Evolutionary conservation across 2,329 filamentous ascomycete species (phyloP).

Genomic region (Microcyclosporella mali): DNA sequence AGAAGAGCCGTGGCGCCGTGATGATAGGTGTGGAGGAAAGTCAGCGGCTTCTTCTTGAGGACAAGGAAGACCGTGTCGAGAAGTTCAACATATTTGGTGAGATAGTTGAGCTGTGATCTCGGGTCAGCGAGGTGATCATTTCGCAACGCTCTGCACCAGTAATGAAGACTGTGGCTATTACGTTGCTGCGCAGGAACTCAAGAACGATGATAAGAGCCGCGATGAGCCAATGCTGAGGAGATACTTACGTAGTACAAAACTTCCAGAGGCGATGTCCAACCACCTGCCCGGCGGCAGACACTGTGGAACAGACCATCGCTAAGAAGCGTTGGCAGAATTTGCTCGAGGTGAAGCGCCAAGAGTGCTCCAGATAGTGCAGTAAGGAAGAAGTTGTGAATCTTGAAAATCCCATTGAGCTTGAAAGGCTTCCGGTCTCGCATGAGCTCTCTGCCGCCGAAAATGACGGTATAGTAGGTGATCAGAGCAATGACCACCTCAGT

Average conservation of each 20-base stretch:
- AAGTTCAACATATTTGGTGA: constrained; percentile 95
- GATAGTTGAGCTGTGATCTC: constrained; percentile 77
- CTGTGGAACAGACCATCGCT: constrained; percentile 79
- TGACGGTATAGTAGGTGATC: constrained; percentile 82
- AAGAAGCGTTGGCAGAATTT: constrained; percentile 76
- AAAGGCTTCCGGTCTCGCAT: constrained; percentile 84
- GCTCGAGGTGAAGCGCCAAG: constrained; percentile 80
- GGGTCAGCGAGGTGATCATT: no score
- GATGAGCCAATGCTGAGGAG: not conserved
- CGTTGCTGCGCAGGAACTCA: no score
- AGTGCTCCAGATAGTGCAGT: constrained; percentile 77
- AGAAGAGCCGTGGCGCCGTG: constrained; percentile 94
- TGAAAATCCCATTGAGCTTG: constrained; percentile 83
- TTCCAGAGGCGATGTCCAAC: constrained; percentile 90
- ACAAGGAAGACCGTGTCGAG: constrained; percentile 95
- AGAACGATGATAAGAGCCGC: not conserved
- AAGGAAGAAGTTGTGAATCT: constrained; percentile 93
- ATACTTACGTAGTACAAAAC: constrained; percentile 88
- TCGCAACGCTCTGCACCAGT: no score
- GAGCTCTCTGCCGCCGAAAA: constrained; percentile 84
- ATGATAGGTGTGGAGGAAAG: constrained; percentile 99
- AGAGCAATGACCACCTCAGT: constrained; percentile 75
- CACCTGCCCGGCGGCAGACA: constrained; percentile 75
- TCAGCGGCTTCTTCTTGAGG: constrained; percentile 98
- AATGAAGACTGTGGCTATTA: no score